phyloP scores from a whole-genome alignment of 108 stramenopile genomes.

The Pseudonitzschia pungens region DNA sequence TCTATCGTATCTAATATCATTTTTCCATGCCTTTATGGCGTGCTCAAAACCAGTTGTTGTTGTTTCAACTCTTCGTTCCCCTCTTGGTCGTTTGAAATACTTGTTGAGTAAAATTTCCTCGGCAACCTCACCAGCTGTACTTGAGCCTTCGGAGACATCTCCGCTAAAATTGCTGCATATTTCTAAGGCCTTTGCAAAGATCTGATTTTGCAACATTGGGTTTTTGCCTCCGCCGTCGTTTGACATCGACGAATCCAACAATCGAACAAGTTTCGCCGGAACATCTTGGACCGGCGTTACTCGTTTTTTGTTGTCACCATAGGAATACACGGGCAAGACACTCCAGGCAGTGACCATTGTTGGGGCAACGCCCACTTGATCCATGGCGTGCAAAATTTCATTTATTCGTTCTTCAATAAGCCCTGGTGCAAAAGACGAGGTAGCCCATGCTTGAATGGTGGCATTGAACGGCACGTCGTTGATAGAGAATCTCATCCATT shows the following conservation, averaged over 20 bases:
- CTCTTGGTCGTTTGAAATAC: conserved; percentile 15
- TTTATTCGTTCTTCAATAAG: conserved; percentile 11
- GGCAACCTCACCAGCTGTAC: not conserved
- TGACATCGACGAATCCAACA: conserved; percentile 15
- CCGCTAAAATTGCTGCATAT: not conserved
- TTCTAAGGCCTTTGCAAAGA: conserved; percentile 4
- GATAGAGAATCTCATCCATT: conserved; percentile 16
- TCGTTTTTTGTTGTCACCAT: too few species aligned
- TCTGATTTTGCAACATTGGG: conserved; percentile 2
- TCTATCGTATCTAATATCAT: conserved; percentile 1
- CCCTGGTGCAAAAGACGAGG: not conserved
- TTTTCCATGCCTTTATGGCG: conserved; percentile 12
- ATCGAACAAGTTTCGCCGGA: not conserved
- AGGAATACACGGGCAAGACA: conserved; percentile 6
- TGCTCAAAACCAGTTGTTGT: conserved; percentile 7
- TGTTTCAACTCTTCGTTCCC: conserved; percentile 7
- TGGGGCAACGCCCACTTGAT: not conserved
- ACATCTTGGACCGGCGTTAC: not conserved
- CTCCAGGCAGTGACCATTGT: conserved; percentile 19
- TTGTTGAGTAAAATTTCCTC: conserved; percentile 18
- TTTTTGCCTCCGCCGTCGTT: conserved; percentile 13
- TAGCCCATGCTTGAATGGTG: conserved; percentile 18
- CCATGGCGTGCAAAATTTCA: conserved; percentile 13
- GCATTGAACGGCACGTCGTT: conserved; percentile 26
- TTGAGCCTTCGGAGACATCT: not conserved